Evolutionary conservation across 116 monocot species (phyloP).

Genomic region (Cymodocea nodosa): DNA sequence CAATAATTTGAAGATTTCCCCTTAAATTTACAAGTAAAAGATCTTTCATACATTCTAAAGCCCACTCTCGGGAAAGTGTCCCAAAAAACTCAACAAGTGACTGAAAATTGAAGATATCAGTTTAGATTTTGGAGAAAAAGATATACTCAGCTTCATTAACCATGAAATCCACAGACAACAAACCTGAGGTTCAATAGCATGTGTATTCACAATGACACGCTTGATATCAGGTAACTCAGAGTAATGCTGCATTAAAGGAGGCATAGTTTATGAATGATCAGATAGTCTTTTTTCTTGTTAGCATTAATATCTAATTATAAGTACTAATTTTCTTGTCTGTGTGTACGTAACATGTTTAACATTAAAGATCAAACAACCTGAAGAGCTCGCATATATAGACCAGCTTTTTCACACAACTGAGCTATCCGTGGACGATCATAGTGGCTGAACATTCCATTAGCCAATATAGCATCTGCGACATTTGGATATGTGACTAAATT

Average conservation of each 20-base stretch:
- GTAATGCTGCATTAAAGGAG: slow-evolving; percentile 57
- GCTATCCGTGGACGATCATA: slow-evolving; percentile 98
- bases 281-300: no score
- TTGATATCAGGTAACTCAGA: slow-evolving; percentile 98
- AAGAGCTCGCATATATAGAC: slow-evolving; percentile 87
- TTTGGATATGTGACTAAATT: slow-evolving; percentile 99
- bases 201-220: slow-evolving; percentile 97
- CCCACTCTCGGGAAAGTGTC: slow-evolving; percentile 94
- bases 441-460: slow-evolving; percentile 99
- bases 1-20: slow-evolving; percentile 98
- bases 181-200: slow-evolving; percentile 99
- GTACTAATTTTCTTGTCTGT: no score
- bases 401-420: slow-evolving; percentile 98
- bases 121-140: background rate
- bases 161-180: slow-evolving; percentile 15
- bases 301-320: background rate
- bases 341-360: background rate
- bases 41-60: slow-evolving; percentile 98
- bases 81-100: slow-evolving; percentile 98
- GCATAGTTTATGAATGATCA: background rate
- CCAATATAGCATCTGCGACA: slow-evolving; percentile 99
- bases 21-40: slow-evolving; percentile 93
- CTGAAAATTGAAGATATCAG: slow-evolving; percentile 13
- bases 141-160: background rate
- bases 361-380: slow-evolving; percentile 39